Base-by-base conservation (phyloP, 352 stramenopile genomes). In the Phytophthora aleatoria region DNA sequence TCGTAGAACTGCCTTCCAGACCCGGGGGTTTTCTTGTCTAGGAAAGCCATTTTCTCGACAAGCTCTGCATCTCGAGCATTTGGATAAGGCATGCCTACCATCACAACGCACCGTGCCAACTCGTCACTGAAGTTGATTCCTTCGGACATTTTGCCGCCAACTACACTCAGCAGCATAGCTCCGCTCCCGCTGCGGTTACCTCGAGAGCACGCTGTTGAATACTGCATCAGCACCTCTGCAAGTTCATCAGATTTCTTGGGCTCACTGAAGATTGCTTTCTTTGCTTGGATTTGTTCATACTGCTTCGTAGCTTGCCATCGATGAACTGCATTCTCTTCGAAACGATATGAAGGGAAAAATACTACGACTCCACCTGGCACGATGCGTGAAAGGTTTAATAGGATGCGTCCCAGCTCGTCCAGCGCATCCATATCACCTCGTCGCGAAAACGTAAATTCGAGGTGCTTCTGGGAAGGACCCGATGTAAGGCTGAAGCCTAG, bases 51-150 rank as follows among this genome's bases (percentile, higher is more conserved):
- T 71, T 99, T 99, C 80, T 99, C 97, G 39, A 97, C 83, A 11
- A 99, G 75, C 45, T 99, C 93, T 2, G 94, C 82, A 76, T 99
- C 97, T 20, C 87, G 85, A 48, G 96, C 91, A 68, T 99, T 98
- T 43, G 98, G 92, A 77, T 99, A 99, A 5, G 98, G 98, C 39
- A 99, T 81, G 0, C 98, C 98, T 28, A 99, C 97, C 77, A 99
- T 98, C 12, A 99, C 86, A 27, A 99, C 95, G 65, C 95, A 97
- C 7, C 90, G 77, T 26, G 97, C 97, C 55, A 99, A 86, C 7
- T 99, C 96, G 68, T 99, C 94, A 59, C 87, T 98, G 74, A 99
- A 99, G 69, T 99, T 99, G 77, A 99, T 99, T 27, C 98, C 98
- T 86, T 99, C 98, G 3, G 93, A 99, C 84, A 99, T 98, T 78